Base-by-base conservation (phyloP, 1,284 basidiomycete species). In the Tilletiopsis washingtonensis region DNA sequence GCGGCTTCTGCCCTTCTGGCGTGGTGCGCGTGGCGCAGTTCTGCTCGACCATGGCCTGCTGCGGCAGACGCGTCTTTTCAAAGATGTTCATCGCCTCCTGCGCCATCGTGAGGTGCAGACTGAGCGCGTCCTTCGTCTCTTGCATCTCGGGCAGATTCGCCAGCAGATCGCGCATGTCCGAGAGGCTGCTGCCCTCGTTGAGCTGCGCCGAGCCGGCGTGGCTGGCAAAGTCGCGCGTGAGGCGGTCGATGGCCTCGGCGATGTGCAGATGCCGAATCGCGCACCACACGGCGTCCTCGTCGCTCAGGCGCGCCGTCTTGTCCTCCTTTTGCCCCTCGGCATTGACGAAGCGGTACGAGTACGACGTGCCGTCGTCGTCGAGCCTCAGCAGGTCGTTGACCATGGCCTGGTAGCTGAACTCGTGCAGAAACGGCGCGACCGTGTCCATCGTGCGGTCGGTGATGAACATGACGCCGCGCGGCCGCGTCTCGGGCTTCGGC, bases 321-420 rank as follows among this genome's bases (percentile, higher is more conserved):
- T 93, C 87, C 69, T 98, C 91, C 54, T 81, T 83, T 11, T 81
- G 79, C 12, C 90, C 91, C 1, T 73, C 67, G 21, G 68, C 47
- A 20, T 55, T 64, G 43, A 45, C 40, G 38, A 64, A 49, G 14
- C 77, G 84, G 60, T 74, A 94, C 85, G 81, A 83, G 75, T 97
- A 98, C 73, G 80, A 83, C 3, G 79, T 80, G 23, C 91, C 93
- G 57, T 91, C 81, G 14, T 62, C 46, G 51, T 98, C 88, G 17
- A 84, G 82, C 12, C 12, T 11, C 1, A 99, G 79, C 25, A 98
- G 75, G 74, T 98, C 94, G 65, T 93, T 91, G 45, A 84, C 85
- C 94, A 99, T 99, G 1, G 94, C 93, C 74, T 98, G 94, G 74
- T 98, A 99, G 36, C 91, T 96, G 71, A 99, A 98, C 69, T 98